Evolutionary conservation across 2,329 filamentous ascomycete species (phyloP).

Genomic region (Decorospora gaudefroyi): DNA sequence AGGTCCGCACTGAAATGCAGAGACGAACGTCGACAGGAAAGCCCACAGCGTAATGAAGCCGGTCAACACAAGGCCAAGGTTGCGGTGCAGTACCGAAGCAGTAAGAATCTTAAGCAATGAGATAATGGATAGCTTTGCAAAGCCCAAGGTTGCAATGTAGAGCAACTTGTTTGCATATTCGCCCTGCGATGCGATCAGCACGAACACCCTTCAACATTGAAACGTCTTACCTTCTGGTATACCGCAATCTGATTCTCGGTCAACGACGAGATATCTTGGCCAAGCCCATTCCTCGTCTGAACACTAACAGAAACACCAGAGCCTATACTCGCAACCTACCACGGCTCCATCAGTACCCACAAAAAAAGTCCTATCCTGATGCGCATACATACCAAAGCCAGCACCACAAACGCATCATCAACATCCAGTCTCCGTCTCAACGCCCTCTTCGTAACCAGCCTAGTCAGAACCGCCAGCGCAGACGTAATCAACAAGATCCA

Average conservation of each 20-base stretch:
- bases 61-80: constrained; percentile 32
- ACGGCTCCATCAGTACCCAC: constrained; percentile 17
- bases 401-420: constrained; percentile 44
- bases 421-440: constrained; percentile 38
- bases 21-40: constrained; percentile 31
- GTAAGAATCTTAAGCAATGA: constrained; percentile 44
- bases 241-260: constrained; percentile 24
- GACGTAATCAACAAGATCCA: constrained; percentile 45
- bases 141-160: constrained; percentile 41
- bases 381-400: constrained; percentile 37
- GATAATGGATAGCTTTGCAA: constrained; percentile 45
- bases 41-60: constrained; percentile 41
- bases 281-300: constrained; percentile 41
- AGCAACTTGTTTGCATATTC: constrained; percentile 45
- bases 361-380: no score
- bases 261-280: constrained; percentile 31
- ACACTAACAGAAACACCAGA: constrained; percentile 41
- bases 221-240: constrained; percentile 40
- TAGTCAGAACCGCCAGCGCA: constrained; percentile 40
- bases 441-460: constrained; percentile 43
- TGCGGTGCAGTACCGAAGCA: constrained; percentile 37
- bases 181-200: constrained; percentile 22
- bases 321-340: constrained; percentile 38
- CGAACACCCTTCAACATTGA: neutral
- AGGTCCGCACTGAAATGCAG: constrained; percentile 42